Percentiles rank a stretch among this genome's conserved stretches.
These are phyloP conservation scores for Fistulinella prunicolor DNA, from an alignment of 768 basidiomycete species.

Conservation along the genomic window DNA sequence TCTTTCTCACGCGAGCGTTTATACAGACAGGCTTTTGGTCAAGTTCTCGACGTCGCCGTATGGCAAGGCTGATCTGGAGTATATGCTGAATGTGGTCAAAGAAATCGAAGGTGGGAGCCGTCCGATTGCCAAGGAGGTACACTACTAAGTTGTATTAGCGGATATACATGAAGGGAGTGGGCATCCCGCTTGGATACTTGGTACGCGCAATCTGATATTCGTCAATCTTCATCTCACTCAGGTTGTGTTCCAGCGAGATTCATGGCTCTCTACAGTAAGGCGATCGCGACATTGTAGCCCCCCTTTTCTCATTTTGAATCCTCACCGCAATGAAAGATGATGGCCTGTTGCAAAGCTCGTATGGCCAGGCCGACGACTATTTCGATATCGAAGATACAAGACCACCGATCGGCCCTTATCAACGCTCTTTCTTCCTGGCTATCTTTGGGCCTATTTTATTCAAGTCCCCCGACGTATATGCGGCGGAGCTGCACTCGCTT, in stretches of 20 bases:
- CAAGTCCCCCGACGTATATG: constrained; percentile 27
- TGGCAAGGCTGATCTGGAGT: constrained; percentile 16
- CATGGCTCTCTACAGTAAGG: constrained; percentile 31
- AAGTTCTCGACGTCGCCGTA: constrained; percentile 35
- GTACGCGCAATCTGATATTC: constrained; percentile 4
- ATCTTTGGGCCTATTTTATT: constrained; percentile 24
- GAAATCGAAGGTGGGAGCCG: constrained; percentile 23
- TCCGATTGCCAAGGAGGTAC: not conserved
- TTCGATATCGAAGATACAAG: constrained; percentile 29
- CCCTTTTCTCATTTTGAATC: not conserved
- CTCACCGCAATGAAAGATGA: constrained; percentile 15
- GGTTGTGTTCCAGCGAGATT: constrained; percentile 21
- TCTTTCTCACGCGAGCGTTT: not conserved
- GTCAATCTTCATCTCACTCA: constrained; percentile 2
- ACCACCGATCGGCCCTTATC: constrained; percentile 13
- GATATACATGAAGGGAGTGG: constrained; percentile 7
- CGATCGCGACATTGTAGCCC: not conserved
- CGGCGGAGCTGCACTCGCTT: constrained; percentile 27
- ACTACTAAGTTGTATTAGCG: constrained; percentile 3
- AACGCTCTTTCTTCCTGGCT: constrained; percentile 17
- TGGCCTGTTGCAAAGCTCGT: constrained; percentile 27
- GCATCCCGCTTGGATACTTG: constrained; percentile 26
- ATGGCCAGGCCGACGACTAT: constrained; percentile 31
- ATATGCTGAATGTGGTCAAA: constrained; percentile 29
- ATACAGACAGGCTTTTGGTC: constrained; percentile 26